phyloP scores from a whole-genome alignment of 2,329 filamentous ascomycete genomes.

The Pestalotiopsis sp. region DNA sequence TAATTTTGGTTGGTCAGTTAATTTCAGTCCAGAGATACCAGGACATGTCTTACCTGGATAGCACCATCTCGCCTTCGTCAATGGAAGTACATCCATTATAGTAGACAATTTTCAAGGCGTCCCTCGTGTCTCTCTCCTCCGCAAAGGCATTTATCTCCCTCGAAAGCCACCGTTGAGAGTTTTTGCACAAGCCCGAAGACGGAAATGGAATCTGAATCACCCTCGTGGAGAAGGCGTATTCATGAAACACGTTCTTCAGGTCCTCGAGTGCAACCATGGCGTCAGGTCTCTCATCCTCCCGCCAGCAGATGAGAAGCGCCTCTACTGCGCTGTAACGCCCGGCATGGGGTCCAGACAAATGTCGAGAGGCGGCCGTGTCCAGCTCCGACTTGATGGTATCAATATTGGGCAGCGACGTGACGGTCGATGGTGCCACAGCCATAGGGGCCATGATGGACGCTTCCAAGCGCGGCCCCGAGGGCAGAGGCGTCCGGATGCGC shows the following conservation, averaged over 20 bases:
- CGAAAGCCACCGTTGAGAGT: slow-evolving; percentile 55
- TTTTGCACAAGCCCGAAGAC: slow-evolving; percentile 43
- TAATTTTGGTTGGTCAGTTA: slow-evolving; percentile 29
- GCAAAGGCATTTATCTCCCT: slow-evolving; percentile 53
- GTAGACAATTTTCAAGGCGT: slow-evolving; percentile 59
- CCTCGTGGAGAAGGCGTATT: slow-evolving; percentile 52
- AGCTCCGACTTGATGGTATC: slow-evolving; percentile 53
- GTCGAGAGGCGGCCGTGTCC: slow-evolving; percentile 49
- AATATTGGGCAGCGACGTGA: slow-evolving; percentile 42
- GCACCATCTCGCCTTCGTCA: slow-evolving; percentile 55
- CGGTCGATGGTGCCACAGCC: slow-evolving; percentile 22
- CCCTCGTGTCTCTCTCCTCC: slow-evolving; percentile 52
- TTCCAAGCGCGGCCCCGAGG: slow-evolving; percentile 55
- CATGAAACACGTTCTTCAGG: slow-evolving; percentile 49
- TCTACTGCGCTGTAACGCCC: slow-evolving; percentile 55
- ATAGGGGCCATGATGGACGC: slow-evolving; percentile 40
- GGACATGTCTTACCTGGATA: slow-evolving; percentile 48
- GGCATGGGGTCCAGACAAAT: slow-evolving; percentile 49
- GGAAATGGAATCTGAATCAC: slow-evolving; percentile 50
- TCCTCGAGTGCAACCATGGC: slow-evolving; percentile 45
- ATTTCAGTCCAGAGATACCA: background rate
- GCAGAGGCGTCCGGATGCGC: slow-evolving; percentile 56
- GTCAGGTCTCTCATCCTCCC: slow-evolving; percentile 48
- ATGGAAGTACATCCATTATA: slow-evolving; percentile 57
- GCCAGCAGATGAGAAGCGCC: slow-evolving; percentile 56